Evolutionary conservation across 163 green algal genomes (phyloP).

Genomic region (Scenedesmus sp.): DNA sequence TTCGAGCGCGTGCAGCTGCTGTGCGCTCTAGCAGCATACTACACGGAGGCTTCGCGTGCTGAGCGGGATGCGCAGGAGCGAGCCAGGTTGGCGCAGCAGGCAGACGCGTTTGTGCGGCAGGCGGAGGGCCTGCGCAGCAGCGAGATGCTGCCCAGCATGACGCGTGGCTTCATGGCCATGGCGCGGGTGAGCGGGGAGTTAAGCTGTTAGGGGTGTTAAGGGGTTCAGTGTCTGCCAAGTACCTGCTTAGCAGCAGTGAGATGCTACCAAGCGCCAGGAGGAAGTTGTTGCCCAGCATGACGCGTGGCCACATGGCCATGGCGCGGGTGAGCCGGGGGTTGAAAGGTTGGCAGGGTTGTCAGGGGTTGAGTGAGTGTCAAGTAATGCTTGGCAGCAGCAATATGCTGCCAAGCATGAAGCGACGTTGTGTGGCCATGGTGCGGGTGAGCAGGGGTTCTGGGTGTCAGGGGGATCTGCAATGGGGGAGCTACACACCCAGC

Average conservation of each 20-base stretch:
- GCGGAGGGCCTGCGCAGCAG: conserved; percentile 59
- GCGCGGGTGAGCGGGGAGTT: conserved; percentile 59
- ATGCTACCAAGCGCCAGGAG: too few species aligned
- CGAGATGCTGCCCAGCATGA: conserved; percentile 85
- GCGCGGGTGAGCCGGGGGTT: conserved; percentile 58
- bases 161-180: conserved; percentile 72
- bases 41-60: conserved; percentile 58
- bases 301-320: conserved; percentile 70
- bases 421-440: conserved; percentile 70
- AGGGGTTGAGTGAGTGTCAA: too few species aligned
- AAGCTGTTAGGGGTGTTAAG: not conserved
- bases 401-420: conserved; percentile 76
- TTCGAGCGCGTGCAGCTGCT: conserved; percentile 83
- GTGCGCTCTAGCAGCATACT: conserved; percentile 73
- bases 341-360: too few species aligned
- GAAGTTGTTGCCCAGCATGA: conserved; percentile 77
- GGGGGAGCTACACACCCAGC: too few species aligned
- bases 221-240: not conserved
- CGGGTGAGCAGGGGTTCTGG: too few species aligned
- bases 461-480: not conserved
- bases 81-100: not conserved
- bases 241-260: conserved; percentile 62
- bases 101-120: conserved; percentile 53
- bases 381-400: not conserved
- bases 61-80: conserved; percentile 37